Conservation (phyloP, 768 basidiomycete genomes). For the Cyclocybe aegerita region DNA sequence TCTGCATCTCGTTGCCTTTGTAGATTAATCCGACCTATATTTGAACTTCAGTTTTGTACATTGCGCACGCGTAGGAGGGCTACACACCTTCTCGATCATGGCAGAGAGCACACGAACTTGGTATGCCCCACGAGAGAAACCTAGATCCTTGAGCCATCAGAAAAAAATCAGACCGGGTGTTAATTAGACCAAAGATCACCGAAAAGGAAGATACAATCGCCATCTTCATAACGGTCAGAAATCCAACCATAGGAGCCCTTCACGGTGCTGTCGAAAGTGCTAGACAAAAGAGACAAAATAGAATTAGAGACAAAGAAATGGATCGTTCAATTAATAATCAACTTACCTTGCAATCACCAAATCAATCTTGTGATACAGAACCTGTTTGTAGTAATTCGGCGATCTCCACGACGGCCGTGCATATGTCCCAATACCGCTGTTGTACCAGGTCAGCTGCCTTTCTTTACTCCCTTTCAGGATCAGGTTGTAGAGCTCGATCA, state of each 20-base stretch:
- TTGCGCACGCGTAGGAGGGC: neutral
- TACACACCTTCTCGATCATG: conserved; percentile 39
- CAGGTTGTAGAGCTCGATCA: conserved; percentile 27
- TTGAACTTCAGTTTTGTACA: neutral
- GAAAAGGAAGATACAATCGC: conserved; percentile 23
- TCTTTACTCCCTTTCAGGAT: conserved; percentile 17
- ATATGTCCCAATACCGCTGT: conserved; percentile 32
- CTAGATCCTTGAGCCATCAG: conserved; percentile 17
- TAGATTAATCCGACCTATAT: conserved; percentile 40
- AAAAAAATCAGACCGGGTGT: neutral
- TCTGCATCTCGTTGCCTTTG: conserved; percentile 31
- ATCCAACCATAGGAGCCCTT: conserved; percentile 24
- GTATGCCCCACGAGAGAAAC: conserved; percentile 49
- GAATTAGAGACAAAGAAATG: neutral
- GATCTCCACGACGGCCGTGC: conserved; percentile 21
- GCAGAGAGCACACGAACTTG: conserved; percentile 41
- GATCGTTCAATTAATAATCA: neutral
- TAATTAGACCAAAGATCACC: conserved; percentile 8
- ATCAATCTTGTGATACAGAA: conserved; percentile 13
- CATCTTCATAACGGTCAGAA: conserved; percentile 19
- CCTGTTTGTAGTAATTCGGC: conserved; percentile 16
- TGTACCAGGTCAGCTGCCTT: conserved; percentile 27
- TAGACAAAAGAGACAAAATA: conserved; percentile 7
- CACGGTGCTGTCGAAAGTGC: conserved; percentile 22
- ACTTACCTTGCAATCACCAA: conserved; percentile 32